Percentiles rank a stretch among this genome's conserved stretches.
Conservation (phyloP, 2,329 filamentous ascomycete genomes). For the Pseudopithomyces maydicus region DNA sequence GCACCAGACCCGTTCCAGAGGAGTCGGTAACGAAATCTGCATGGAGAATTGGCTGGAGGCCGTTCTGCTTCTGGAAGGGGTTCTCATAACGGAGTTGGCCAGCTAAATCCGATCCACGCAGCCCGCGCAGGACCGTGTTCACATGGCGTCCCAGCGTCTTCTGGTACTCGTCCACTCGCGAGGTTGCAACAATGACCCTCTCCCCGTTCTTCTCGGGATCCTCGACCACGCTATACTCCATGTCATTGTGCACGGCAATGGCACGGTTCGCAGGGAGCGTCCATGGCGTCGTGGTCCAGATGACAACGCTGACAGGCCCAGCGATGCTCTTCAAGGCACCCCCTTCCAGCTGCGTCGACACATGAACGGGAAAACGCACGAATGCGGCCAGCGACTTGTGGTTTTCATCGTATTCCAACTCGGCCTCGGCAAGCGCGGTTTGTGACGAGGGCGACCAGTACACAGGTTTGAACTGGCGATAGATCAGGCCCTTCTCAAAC, state of each 20-base stretch:
- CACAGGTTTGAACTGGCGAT: slow-evolving; percentile 79
- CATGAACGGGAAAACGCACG: slow-evolving; percentile 73
- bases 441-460: slow-evolving; percentile 83
- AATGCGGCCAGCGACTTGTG: slow-evolving; percentile 76
- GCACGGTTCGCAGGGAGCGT: slow-evolving; percentile 91
- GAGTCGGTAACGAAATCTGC: slow-evolving; percentile 88
- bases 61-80: slow-evolving; percentile 65
- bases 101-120: slow-evolving; percentile 69
- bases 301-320: slow-evolving; percentile 69
- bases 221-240: slow-evolving; percentile 74
- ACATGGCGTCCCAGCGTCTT: slow-evolving; percentile 41
- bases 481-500: slow-evolving; percentile 72
- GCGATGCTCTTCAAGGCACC: slow-evolving; percentile 34
- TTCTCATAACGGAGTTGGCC: slow-evolving; percentile 70
- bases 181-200: slow-evolving; percentile 72
- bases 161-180: slow-evolving; percentile 64
- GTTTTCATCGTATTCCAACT: slow-evolving; percentile 80
- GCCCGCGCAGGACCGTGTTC: slow-evolving; percentile 58
- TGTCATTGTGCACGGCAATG: slow-evolving; percentile 77
- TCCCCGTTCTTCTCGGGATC: slow-evolving; percentile 49
- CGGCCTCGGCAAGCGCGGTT: slow-evolving; percentile 81
- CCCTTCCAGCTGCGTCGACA: slow-evolving; percentile 50
- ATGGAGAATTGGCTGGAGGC: slow-evolving; percentile 73
- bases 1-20: slow-evolving; percentile 94
- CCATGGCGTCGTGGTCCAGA: slow-evolving; percentile 99